Base-by-base conservation (phyloP, 129 eudicot genomes). In the Flaveria robusta region DNA sequence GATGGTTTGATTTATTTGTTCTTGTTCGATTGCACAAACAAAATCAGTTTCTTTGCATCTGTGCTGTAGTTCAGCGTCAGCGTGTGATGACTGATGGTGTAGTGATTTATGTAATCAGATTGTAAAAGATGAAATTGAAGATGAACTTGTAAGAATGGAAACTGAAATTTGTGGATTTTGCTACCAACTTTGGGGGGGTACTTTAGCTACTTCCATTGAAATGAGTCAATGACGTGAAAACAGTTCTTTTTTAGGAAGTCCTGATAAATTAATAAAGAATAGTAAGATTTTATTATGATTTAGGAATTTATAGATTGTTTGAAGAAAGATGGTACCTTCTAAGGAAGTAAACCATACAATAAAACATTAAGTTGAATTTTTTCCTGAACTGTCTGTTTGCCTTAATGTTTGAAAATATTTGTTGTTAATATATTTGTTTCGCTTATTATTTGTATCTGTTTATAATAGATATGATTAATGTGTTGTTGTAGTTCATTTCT, bases 401-500 rank as follows among this genome's bases (percentile, higher is more conserved):
- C 39, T 24, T 24, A 12, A 24, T 64, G 46, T 34, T 64, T 8
- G 6, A 64, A 64, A 15, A 0, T 64, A 16, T 31, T 22, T 29
- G 14, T 29, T 7, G 46, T 15, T 24, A 64, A 64, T 31, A 34
- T 16, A 2, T 2, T 31, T 31, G 69, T 31, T 64, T 64, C 45
- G 6, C 6, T 64, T 14, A 64, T 34, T 5, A 64, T 8, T 63
- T 31, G 11, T 64, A 7, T 64, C 2, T 31, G 45, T 64, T 15
- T 64, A 42, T 68, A 27, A 9, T 24, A 1, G n/a, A 37, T 55
- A 62, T 42, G 14, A 14, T 23, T 54, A 4, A 49, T 78, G 49
- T 60, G 69, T 58, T 80, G 0, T 76, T 85, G 75, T 72, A 94
- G 98, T 91, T 91, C 97, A 94, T 81, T 94, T 94, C 79, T 94